These are phyloP conservation scores for Chamaecrista fasciculata DNA, from an alignment of 306 rosid species.

Conservation along the genomic window DNA sequence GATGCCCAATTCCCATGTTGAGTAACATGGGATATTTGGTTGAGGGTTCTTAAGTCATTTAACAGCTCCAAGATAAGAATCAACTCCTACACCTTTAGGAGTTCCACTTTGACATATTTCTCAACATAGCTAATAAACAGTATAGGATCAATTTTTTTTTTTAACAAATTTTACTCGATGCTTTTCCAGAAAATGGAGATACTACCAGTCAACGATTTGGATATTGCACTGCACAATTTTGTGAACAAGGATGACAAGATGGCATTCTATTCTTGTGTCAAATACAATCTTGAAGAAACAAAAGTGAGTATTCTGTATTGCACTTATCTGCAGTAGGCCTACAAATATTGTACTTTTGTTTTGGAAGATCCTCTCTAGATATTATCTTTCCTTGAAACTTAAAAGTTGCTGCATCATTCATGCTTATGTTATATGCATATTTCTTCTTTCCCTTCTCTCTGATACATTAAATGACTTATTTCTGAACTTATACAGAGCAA, in stretches of 20 bases:
- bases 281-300: conserved; percentile 80
- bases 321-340: conserved; percentile 12
- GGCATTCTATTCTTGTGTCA: conserved; percentile 84
- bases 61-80: background rate
- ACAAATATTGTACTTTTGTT: conserved; percentile 8
- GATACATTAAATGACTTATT: conserved; percentile 26
- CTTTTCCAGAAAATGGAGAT: conserved; percentile 94
- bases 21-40: no score
- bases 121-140: background rate
- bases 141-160: conserved; percentile 5
- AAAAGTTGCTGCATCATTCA: background rate
- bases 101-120: background rate
- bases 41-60: no score
- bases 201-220: conserved; percentile 95
- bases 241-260: conserved; percentile 90
- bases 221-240: conserved; percentile 82
- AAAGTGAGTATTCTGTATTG: conserved; percentile 58
- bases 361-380: conserved; percentile 12
- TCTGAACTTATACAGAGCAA: conserved; percentile 54
- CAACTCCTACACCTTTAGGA: background rate
- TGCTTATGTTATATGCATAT: background rate
- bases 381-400: background rate
- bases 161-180: conserved; percentile 18
- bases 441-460: conserved; percentile 11
- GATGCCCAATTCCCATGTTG: no score